phyloP scores from a whole-genome alignment of 257 asterid species.

The Perilla frutescens region DNA sequence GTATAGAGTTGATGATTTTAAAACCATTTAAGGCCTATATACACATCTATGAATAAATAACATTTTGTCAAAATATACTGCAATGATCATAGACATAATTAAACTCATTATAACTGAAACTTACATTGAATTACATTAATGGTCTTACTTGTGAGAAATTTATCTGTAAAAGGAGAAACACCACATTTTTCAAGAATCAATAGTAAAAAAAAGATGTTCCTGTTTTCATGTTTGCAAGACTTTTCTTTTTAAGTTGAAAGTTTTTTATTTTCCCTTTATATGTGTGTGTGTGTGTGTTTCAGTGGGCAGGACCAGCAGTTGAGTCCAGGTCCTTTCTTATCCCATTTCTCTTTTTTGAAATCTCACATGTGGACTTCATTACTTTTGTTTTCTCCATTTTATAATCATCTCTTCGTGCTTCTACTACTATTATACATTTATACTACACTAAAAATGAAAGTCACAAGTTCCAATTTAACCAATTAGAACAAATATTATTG shows the following conservation, averaged over 20 bases:
- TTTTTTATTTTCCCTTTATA: slow-evolving; percentile 34
- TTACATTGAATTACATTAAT: slow-evolving; percentile 1
- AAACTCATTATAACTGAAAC: not conserved
- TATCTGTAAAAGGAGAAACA: not conserved
- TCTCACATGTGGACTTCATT: slow-evolving; percentile 42
- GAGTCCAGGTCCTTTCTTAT: slow-evolving; percentile 34
- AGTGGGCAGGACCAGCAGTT: slow-evolving; percentile 14
- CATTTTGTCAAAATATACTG: no score
- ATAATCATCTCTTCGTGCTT: slow-evolving; percentile 20
- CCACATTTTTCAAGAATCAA: slow-evolving; percentile 28
- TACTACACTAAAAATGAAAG: no score
- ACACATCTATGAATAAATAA: no score
- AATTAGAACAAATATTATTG: no score
- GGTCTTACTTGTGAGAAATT: not conserved
- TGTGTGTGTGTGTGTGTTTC: not conserved
- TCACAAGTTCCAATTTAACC: no score
- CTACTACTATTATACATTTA: no score
- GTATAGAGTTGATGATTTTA: no score
- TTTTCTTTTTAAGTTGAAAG: slow-evolving; percentile 25
- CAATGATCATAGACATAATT: not conserved
- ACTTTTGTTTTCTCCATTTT: slow-evolving; percentile 34
- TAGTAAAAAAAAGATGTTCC: not conserved
- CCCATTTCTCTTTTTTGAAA: slow-evolving; percentile 26
- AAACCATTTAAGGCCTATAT: no score
- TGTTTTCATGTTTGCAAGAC: slow-evolving; percentile 20